Base-by-base conservation (phyloP, 805 yeast genomes). In the Candida dajiaensis region DNA sequence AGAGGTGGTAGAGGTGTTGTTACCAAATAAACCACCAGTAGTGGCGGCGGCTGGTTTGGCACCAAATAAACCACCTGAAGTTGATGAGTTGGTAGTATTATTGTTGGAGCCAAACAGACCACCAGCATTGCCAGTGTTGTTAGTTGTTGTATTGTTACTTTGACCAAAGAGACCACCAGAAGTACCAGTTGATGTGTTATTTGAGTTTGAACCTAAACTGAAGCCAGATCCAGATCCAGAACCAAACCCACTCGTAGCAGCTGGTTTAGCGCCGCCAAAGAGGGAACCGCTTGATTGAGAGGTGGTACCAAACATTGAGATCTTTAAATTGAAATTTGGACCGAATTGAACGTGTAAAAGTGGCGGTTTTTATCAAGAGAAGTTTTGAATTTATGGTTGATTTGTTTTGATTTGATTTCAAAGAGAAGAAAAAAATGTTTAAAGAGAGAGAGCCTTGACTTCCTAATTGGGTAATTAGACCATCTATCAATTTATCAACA, bases 61-160 rank as follows among this genome's bases (percentile, higher is more conserved):
- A 20, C 68, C 68, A 53, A 67, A 66, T 4, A 65, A 44, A 1
- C 69, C 68, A 40, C 68, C 64, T 16, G 51, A 15, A 29, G 53
- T 28, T 16, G 47, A 51, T 37, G 50, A 42, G 15, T 53, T 38
- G 9, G 44, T 38, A 22, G 47, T 37, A 9, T 54, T 44, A 2
- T 59, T 44, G 25, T 54, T 52, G 48, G 54, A 52, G 12, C 67
- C 65, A 46, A 62, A 62, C n/a, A 53, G 45, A 12, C 56, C 58
- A 25, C 59, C 56, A 23, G 51, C 20, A 16, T 47, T 45, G 15
- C n/a, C 43, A 35, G n/a, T 45, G 26, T 9, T 26, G 28, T 38
- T 28, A 10, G 36, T 11, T 18, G 41, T 45, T 3, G 45, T 22
- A 23, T 16, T 33, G 21, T 8, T 25, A 26, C 28, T 39, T 6